Base-by-base conservation (phyloP, 768 basidiomycete genomes). In the Tylopilus intermedius region DNA sequence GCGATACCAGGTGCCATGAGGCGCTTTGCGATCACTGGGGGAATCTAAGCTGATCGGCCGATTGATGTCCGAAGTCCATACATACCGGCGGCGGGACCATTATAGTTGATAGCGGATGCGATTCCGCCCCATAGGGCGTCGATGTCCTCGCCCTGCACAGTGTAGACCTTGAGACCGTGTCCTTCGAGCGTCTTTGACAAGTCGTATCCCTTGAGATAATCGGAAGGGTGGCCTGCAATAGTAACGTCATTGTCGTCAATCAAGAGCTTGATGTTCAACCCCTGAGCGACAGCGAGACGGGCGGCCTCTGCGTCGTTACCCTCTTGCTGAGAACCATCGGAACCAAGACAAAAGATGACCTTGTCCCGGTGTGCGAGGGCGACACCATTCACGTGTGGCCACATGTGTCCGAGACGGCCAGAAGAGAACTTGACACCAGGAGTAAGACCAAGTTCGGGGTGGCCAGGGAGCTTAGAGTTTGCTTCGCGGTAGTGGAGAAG, bases 351-450 rank as follows among this genome's bases (percentile, higher is more conserved):
- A 71, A 92, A 92, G 10, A 91, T 74, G 44, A 79, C 80, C 72
- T 90, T 88, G 61, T 82, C 81, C 30, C 78, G 76, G 71, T 93
- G 81, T 32, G 90, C 90, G 46, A 94, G 68, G 7, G 91, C 83
- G 45, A 94, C 76, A 61, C 91, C 90, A 65, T 93, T 93, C 49
- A 93, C 86, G 57, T 88, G 69, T 0, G 90, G 84, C 90, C 90
- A 94, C 79, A 92, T 83, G 70, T 94, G 91, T 2, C 91, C 91
- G 18, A 94, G 79, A 65, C 91, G 86, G n/a, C 91, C 91, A 1
- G 90, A 93, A 3, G 90, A 92, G 72, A 94, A 94, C 70, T 91
- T 90, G 71, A 94, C 81, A 27, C 91, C 91, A n/a, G 91, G 91
- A 0, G 91, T 93, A 54, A 93, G 75, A 22, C 91, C 91, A 7